Conservation (phyloP, 2,329 filamentous ascomycete species). For the Juglanconis juglandina region DNA sequence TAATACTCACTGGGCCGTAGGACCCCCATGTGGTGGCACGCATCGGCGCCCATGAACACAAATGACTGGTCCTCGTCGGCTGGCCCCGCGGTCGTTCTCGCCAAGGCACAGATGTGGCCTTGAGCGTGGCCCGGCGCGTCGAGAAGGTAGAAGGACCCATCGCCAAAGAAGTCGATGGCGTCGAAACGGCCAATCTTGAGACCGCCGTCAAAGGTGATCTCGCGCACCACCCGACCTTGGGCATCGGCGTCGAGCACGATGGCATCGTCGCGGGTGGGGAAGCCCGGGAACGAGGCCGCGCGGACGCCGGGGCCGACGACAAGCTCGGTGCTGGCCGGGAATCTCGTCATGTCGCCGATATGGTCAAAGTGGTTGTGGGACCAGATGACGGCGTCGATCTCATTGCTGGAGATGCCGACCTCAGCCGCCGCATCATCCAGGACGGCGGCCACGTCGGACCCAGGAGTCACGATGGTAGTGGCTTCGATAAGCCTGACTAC, state of each 20-base stretch:
- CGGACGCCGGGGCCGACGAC: constrained; percentile 24
- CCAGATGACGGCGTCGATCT: constrained; percentile 15
- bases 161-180: constrained; percentile 24
- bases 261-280: constrained; percentile 17
- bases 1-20: constrained; percentile 32
- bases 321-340: constrained; percentile 18
- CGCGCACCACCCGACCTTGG: not conserved
- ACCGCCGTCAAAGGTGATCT: constrained; percentile 7
- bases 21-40: constrained; percentile 30
- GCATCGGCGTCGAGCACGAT: not conserved
- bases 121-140: constrained; percentile 22
- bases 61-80: constrained; percentile 22
- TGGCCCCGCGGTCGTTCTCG: constrained; percentile 10
- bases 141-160: constrained; percentile 24
- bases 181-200: constrained; percentile 27
- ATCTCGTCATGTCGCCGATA: constrained; percentile 20
- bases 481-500: constrained; percentile 11
- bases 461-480: not conserved
- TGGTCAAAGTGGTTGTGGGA: constrained; percentile 26
- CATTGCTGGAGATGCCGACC: not conserved
- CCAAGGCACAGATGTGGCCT: constrained; percentile 19
- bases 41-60: constrained; percentile 23
- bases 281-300: constrained; percentile 19
- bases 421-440: not conserved
- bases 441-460: not conserved